These are phyloP conservation scores for Pseudogymnoascus sp. DNA, from an alignment of 2,329 filamentous ascomycete genomes.

Conservation along the genomic window DNA sequence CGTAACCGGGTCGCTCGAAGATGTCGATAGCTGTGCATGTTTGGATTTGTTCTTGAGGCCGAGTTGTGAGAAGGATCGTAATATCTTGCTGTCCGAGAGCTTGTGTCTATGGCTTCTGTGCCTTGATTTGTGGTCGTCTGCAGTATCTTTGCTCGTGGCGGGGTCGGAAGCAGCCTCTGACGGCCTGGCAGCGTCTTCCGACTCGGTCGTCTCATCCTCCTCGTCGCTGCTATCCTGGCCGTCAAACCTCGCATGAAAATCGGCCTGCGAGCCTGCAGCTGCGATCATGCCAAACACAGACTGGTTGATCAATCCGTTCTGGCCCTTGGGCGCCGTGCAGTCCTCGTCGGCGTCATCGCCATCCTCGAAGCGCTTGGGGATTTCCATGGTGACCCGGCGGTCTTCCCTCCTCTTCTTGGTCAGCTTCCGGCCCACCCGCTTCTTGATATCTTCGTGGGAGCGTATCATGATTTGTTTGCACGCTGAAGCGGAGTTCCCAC, in stretches of 20 bases:
- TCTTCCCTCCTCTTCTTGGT: conserved; percentile 35
- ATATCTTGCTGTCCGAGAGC: conserved; percentile 55
- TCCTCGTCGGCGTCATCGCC: conserved; percentile 53
- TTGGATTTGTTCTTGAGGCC: conserved; percentile 29
- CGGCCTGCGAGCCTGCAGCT: conserved; percentile 71
- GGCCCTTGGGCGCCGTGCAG: conserved; percentile 47
- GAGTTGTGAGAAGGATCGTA: conserved; percentile 57
- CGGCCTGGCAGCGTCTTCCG: neutral
- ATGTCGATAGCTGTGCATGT: conserved; percentile 27
- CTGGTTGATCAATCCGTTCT: conserved; percentile 62
- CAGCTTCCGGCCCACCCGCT: conserved; percentile 34
- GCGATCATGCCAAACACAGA: conserved; percentile 90
- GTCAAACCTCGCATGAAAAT: conserved; percentile 76
- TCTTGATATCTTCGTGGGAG: conserved; percentile 33
- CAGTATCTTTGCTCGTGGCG: neutral
- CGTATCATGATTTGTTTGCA: conserved; percentile 23
- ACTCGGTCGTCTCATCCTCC: conserved; percentile 17
- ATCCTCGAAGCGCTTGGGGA: conserved; percentile 50
- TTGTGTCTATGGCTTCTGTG: conserved; percentile 41
- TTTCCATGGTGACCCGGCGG: conserved; percentile 37
- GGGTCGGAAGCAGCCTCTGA: neutral
- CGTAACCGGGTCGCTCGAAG: conserved; percentile 22
- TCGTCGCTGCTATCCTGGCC: conserved; percentile 68
- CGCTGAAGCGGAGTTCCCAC: neutral
- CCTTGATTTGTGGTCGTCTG: conserved; percentile 10